These are phyloP conservation scores for Aureobasidium mangrovei DNA, from an alignment of 2,329 filamentous ascomycete genomes.

Conservation along the genomic window DNA sequence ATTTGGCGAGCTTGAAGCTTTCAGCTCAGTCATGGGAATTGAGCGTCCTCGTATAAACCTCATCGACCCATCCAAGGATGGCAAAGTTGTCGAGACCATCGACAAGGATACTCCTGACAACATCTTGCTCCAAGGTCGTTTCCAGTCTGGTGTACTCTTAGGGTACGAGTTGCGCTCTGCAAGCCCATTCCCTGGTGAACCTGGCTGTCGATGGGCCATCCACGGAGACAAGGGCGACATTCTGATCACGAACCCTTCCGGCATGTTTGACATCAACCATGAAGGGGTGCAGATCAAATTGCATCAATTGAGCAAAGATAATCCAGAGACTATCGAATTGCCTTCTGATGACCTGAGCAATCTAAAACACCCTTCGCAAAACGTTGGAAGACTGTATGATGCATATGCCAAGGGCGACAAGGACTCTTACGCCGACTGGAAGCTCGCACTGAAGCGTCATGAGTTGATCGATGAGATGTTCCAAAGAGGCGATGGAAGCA, in stretches of 20 bases:
- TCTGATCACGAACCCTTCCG: neutral
- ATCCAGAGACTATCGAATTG: neutral
- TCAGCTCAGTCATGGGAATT: slow-evolving; percentile 36
- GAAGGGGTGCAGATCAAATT: slow-evolving; percentile 5
- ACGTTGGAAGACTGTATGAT: slow-evolving; percentile 12
- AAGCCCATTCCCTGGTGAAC: slow-evolving; percentile 41
- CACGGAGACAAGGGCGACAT: slow-evolving; percentile 37
- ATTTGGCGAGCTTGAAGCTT: slow-evolving; percentile 24
- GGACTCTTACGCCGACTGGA: slow-evolving; percentile 8
- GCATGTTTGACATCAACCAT: slow-evolving; percentile 9
- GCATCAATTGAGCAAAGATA: neutral
- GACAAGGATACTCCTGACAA: slow-evolving; percentile 35
- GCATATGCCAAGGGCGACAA: slow-evolving; percentile 11
- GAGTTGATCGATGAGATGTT: slow-evolving; percentile 13
- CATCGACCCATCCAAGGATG: slow-evolving; percentile 12
- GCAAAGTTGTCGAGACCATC: slow-evolving; percentile 10
- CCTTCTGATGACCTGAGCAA: neutral
- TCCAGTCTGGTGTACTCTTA: slow-evolving; percentile 35
- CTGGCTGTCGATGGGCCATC: slow-evolving; percentile 42
- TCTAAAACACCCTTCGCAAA: slow-evolving; percentile 9
- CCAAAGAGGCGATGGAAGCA: slow-evolving; percentile 5
- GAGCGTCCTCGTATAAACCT: slow-evolving; percentile 37
- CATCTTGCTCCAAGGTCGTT: slow-evolving; percentile 32
- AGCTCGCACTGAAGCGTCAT: slow-evolving; percentile 5
- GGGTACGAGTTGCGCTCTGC: slow-evolving; percentile 41